Conservation (phyloP, 768 basidiomycete species). For the Leccinum boreale region DNA sequence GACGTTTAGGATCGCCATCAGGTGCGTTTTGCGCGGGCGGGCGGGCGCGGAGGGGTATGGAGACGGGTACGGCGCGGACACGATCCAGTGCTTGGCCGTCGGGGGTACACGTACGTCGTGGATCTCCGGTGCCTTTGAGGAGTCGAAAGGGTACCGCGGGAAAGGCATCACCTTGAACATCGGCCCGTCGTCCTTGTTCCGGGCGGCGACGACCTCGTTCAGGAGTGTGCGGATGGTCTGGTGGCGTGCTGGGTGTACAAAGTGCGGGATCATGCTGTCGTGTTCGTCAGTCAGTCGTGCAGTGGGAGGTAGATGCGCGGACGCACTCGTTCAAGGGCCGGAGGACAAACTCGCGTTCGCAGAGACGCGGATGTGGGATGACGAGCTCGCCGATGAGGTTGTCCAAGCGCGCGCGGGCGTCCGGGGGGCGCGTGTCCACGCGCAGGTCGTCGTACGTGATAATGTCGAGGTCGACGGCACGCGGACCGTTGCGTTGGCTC, state of each 20-base stretch:
- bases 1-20: constrained; percentile 92
- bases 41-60: constrained; percentile 4
- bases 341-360: constrained; percentile 90
- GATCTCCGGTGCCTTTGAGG: constrained; percentile 1
- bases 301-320: too few relatives aligned
- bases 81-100: constrained; percentile 25
- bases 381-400: constrained; percentile 67
- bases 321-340: constrained; percentile 81
- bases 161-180: constrained; percentile 79
- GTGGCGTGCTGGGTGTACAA: constrained; percentile 58
- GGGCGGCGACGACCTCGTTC: constrained; percentile 32
- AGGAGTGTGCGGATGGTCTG: constrained; percentile 49
- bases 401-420: constrained; percentile 45
- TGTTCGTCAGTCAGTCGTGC: background rate
- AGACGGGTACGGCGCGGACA: constrained; percentile 15
- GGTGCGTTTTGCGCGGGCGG: constrained; percentile 44
- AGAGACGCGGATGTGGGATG: constrained; percentile 78
- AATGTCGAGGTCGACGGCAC: constrained; percentile 88
- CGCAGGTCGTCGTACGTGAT: constrained; percentile 63
- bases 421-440: constrained; percentile 54
- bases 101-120: constrained; percentile 13
- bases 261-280: constrained; percentile 75
- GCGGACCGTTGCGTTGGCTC: constrained; percentile 80
- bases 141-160: constrained; percentile 48
- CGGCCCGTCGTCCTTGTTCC: constrained; percentile 35